Percentiles rank a stretch among this genome's conserved stretches.
Evolutionary conservation across 139 green algal species (phyloP).

Genomic region (Dunaliella primolecta): DNA sequence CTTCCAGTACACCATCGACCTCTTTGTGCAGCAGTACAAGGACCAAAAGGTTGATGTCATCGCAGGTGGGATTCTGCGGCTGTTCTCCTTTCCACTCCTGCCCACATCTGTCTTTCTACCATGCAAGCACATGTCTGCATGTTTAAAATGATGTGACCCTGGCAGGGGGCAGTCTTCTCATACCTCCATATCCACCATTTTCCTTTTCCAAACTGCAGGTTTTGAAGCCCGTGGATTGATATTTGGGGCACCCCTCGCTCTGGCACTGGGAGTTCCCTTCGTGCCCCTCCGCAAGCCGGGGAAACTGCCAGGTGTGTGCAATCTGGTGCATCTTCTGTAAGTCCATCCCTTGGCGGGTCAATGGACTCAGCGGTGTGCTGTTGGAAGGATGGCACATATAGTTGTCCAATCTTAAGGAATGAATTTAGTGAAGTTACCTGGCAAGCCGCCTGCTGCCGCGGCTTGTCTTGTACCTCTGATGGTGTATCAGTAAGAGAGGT

Average conservation of each 20-base stretch:
- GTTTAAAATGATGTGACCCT: neutral
- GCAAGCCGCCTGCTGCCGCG: too few species aligned
- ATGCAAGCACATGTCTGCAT: slow-evolving; percentile 2
- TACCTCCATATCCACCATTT: too few species aligned
- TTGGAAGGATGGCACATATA: too few species aligned
- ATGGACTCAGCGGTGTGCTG: too few species aligned
- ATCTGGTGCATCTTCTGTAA: too few species aligned
- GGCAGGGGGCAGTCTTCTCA: too few species aligned
- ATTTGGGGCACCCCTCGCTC: slow-evolving; percentile 93
- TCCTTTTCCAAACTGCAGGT: too few species aligned
- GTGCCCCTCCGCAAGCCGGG: slow-evolving; percentile 94
- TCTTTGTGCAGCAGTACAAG: slow-evolving; percentile 77
- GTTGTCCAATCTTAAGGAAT: too few species aligned
- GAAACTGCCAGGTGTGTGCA: slow-evolving; percentile 88
- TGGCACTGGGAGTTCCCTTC: slow-evolving; percentile 83
- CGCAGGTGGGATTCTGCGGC: slow-evolving; percentile 55
- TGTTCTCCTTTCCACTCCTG: neutral
- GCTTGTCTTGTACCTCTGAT: too few species aligned
- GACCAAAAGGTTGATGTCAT: slow-evolving; percentile 78
- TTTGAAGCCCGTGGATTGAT: slow-evolving; percentile 97
- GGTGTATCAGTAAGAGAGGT: too few species aligned
- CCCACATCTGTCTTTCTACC: neutral
- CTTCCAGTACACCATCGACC: slow-evolving; percentile 82
- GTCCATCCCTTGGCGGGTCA: too few species aligned
- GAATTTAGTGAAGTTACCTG: too few species aligned